Percentiles rank a stretch among this genome's conserved stretches.
These are phyloP conservation scores for Phlebiopsis flavidoalba DNA, from an alignment of 768 basidiomycete species.

Conservation along the genomic window DNA sequence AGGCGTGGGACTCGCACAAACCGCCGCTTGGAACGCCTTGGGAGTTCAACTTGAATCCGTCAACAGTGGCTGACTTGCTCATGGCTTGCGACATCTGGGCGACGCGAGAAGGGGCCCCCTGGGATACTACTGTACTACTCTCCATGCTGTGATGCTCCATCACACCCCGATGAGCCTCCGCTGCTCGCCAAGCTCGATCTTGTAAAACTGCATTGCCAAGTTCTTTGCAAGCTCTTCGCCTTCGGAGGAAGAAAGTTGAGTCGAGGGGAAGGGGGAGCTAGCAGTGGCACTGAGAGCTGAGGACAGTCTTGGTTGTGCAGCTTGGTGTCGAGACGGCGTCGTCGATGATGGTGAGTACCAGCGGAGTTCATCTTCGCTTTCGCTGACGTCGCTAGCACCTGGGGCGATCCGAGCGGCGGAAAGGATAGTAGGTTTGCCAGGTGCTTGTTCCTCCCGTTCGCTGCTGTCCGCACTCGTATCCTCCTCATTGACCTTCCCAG, in stretches of 20 bases:
- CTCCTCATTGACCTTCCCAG: conserved; percentile 23
- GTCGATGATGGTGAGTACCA: conserved; percentile 2
- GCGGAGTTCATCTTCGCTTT: conserved; percentile 5
- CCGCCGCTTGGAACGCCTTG: neutral
- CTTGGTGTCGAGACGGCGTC: neutral
- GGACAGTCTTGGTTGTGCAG: conserved; percentile 3
- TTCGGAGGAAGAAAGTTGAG: neutral
- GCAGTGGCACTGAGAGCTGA: neutral
- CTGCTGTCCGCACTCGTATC: neutral
- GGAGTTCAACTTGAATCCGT: neutral
- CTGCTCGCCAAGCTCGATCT: conserved; percentile 89
- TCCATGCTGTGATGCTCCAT: conserved; percentile 88
- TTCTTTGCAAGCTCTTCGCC: conserved; percentile 67
- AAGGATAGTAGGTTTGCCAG: conserved; percentile 4
- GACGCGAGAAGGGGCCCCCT: neutral
- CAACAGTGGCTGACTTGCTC: neutral
- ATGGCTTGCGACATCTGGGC: neutral
- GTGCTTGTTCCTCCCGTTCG: conserved; percentile 4
- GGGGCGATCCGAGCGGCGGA: too few species aligned
- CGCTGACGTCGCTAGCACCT: conserved; percentile 14
- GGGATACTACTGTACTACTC: conserved; percentile 25
- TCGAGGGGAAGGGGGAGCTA: neutral
- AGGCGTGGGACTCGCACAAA: neutral
- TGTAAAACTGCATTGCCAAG: conserved; percentile 91
- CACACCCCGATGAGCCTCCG: conserved; percentile 78